A percentile compares a stretch with the other conserved stretches of the same genome.
These are phyloP conservation scores for Hymenoscyphus occultus DNA, from an alignment of 2,329 filamentous ascomycete species.

Conservation along the genomic window DNA sequence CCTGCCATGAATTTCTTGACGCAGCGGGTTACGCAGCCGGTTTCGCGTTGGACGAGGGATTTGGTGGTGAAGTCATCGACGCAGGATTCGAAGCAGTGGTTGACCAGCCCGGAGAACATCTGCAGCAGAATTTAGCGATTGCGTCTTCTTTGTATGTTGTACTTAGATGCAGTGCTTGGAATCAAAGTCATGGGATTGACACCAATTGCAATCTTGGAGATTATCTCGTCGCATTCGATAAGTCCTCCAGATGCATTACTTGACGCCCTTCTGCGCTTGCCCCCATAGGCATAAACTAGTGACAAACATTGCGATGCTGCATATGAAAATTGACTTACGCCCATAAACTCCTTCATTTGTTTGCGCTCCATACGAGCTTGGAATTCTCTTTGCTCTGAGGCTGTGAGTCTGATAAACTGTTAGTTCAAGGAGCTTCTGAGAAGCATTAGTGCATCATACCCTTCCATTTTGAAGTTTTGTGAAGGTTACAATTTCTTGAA, in stretches of 20 bases:
- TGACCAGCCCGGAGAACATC: constrained; percentile 67
- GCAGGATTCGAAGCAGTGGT: constrained; percentile 94
- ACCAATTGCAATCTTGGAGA: background rate
- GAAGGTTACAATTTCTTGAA: background rate
- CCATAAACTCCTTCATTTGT: constrained; percentile 99
- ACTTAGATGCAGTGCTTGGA: no score
- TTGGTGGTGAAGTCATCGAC: constrained; percentile 99
- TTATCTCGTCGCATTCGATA: no score
- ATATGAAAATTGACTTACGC: constrained; percentile 56
- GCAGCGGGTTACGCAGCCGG: constrained; percentile 88
- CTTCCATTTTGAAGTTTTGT: constrained; percentile 42
- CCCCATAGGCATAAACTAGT: background rate
- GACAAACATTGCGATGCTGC: background rate
- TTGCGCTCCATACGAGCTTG: constrained; percentile 93
- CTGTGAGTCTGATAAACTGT: constrained; percentile 32
- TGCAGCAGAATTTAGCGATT: constrained; percentile 33
- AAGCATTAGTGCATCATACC: constrained; percentile 25
- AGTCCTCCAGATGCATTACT: no score
- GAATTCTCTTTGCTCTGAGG: constrained; percentile 84
- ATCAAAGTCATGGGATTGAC: background rate
- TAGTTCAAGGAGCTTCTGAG: constrained; percentile 9
- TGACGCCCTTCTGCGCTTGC: no score
- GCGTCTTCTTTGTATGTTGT: background rate
- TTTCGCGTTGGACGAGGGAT: constrained; percentile 82
- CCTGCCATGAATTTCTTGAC: constrained; percentile 95